Evolutionary conservation across 805 yeast species (phyloP).

Genomic region (Candida pseudofarinosa): DNA sequence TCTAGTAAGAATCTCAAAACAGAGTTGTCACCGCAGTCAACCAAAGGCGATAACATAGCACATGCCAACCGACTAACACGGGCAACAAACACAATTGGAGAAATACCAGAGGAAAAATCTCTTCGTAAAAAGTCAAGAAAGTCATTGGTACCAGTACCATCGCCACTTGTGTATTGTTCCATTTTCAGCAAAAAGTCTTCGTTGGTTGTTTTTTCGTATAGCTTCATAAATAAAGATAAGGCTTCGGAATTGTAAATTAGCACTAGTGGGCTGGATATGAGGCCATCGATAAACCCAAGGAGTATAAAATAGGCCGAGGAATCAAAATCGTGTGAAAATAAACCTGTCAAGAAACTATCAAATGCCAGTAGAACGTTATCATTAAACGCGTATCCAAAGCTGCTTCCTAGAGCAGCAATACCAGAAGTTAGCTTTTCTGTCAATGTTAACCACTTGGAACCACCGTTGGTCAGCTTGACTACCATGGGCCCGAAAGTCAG

Average conservation of each 20-base stretch:
- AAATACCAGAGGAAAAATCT: conserved; percentile 27
- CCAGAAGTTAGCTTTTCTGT: conserved; percentile 33
- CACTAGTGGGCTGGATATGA: conserved; percentile 22
- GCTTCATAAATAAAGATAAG: conserved; percentile 29
- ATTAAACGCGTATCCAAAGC: conserved; percentile 16
- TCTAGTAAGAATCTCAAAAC: conserved; percentile 27
- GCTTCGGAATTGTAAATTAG: conserved; percentile 25
- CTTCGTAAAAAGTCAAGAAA: background rate
- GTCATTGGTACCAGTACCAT: background rate
- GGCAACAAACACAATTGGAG: conserved; percentile 34
- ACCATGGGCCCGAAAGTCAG: conserved; percentile 41
- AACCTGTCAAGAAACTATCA: conserved; percentile 19
- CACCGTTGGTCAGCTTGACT: conserved; percentile 20
- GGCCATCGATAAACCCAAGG: conserved; percentile 32
- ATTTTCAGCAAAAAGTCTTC: background rate
- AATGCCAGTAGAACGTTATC: conserved; percentile 25
- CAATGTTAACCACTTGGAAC: conserved; percentile 33
- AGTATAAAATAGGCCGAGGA: conserved; percentile 32
- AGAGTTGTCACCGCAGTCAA: conserved; percentile 19
- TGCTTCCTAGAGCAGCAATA: conserved; percentile 25
- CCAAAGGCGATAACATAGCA: conserved; percentile 28
- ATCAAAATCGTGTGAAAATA: conserved; percentile 21
- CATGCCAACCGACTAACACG: conserved; percentile 31
- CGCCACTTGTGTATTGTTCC: background rate
- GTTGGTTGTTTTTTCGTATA: background rate